Evolutionary conservation across 179 eudicot genomes (phyloP), one percentile per base, ranked within the genome.

Genomic region (Silene noctiflora): DNA sequence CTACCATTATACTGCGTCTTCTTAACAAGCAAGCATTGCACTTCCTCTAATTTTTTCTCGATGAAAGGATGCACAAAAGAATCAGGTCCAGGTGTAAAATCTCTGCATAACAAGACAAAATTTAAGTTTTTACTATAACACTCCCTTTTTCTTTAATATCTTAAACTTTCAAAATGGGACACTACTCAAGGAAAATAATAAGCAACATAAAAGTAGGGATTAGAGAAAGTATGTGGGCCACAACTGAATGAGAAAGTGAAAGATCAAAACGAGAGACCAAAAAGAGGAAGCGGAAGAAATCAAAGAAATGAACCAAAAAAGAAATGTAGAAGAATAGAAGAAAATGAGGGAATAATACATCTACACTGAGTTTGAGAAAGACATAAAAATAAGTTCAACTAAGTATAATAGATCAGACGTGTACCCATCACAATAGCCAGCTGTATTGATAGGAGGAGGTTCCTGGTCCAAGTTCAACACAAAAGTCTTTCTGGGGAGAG

Each of bases 41-140:
- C 79, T 77, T 87, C 88, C 72, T 76, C 78, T 72, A 90, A 60
- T 78, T 80, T 83, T 70, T 84, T 82, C 76, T 76, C 82, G 70
- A 88, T 79, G 71, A 82, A 83, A 16, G 97, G 96, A 73, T 91
- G 96, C 76, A 93, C 79, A 62, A 78, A 89, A 70, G 88, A 84
- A 76, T 79, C 69, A 58, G 82, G 70, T 67, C 73, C 79, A 33
- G 75, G 72, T 69, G 85, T 85, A 16, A 78, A 62, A 75, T 78
- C 84, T 72, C 99, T 96, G 89, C 80, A 87, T 46, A 22, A 72
- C 24, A 80, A 65, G 27, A 75, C 11, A 27, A 27, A 72, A 17
- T 16, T 21, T 58, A 73, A 62, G 53, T 42, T 27, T n/a, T 39
- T 44, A 60, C 33, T 27, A 59, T 14, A 44, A 44, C 51, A 44